phyloP scores from a whole-genome alignment of 108 stramenopile genomes.

The Nitzschia sp. region DNA sequence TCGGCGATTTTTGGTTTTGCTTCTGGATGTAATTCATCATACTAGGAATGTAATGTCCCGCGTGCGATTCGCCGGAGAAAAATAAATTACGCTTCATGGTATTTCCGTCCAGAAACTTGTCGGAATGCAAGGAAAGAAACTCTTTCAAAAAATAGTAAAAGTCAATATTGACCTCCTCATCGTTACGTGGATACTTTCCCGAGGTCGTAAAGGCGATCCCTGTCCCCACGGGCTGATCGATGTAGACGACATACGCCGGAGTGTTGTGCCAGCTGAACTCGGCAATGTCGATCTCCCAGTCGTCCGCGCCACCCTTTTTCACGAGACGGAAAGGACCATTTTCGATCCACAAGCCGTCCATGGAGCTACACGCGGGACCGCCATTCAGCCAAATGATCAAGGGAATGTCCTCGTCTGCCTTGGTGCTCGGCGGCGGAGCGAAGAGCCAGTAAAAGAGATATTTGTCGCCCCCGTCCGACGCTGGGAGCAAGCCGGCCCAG shows the following conservation, averaged over 20 bases:
- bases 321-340: constrained; percentile 90
- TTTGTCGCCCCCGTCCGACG: constrained; percentile 60
- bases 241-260: constrained; percentile 86
- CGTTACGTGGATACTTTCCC: constrained; percentile 77
- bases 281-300: constrained; percentile 62
- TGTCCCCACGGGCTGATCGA: constrained; percentile 90
- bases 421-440: constrained; percentile 43
- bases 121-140: constrained; percentile 64
- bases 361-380: constrained; percentile 89
- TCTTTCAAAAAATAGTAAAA: constrained; percentile 89
- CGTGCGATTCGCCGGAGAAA: constrained; percentile 95
- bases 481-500: constrained; percentile 79
- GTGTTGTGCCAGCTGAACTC: constrained; percentile 79
- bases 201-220: constrained; percentile 82
- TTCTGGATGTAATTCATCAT: constrained; percentile 90
- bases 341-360: constrained; percentile 97
- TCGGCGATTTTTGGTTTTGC: constrained; percentile 14
- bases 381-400: constrained; percentile 93
- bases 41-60: constrained; percentile 94
- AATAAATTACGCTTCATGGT: constrained; percentile 65
- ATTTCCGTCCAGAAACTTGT: constrained; percentile 54
- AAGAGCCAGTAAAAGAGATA: constrained; percentile 97
- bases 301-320: constrained; percentile 7
- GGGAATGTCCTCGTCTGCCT: constrained; percentile 62
- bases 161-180: constrained; percentile 82